phyloP scores from a whole-genome alignment of 148 eudicot genomes.

The Rhododendron simsii region DNA sequence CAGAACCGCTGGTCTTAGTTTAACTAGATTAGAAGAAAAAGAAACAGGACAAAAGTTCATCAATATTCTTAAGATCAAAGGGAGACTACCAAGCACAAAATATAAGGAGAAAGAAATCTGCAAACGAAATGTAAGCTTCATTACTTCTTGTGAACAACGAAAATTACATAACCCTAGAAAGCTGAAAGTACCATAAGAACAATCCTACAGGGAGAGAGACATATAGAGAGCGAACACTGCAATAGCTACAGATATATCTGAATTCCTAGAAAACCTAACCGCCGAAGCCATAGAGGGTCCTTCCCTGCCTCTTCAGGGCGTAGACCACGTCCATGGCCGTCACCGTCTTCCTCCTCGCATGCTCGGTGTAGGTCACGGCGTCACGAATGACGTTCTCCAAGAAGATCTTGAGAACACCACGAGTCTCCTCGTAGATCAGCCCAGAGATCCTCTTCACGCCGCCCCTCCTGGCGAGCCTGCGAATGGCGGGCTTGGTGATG shows the following conservation, averaged over 20 bases:
- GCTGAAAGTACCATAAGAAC: not conserved
- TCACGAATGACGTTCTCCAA: slow-evolving; percentile 45
- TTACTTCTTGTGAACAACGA: not conserved
- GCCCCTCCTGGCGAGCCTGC: slow-evolving; percentile 39
- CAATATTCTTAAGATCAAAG: not conserved
- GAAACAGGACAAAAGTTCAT: too few relatives aligned
- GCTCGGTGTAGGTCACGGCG: slow-evolving; percentile 47
- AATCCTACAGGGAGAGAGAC: not conserved
- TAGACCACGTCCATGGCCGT: slow-evolving; percentile 53
- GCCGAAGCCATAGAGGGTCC: slow-evolving; percentile 44
- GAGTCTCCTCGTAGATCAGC: slow-evolving; percentile 40
- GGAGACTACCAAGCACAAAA: not conserved
- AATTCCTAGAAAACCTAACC: slow-evolving; percentile 20
- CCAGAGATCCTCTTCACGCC: slow-evolving; percentile 47
- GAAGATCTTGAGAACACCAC: slow-evolving; percentile 46
- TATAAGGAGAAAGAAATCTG: not conserved
- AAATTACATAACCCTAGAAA: not conserved
- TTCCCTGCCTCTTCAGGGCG: slow-evolving; percentile 50
- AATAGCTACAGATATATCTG: not conserved
- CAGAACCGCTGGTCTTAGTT: too few relatives aligned
- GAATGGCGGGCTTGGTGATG: slow-evolving; percentile 44
- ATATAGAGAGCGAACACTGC: not conserved
- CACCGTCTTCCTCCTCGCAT: slow-evolving; percentile 45
- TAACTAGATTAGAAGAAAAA: too few relatives aligned
- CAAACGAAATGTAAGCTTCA: not conserved